These are phyloP conservation scores for Andrographis paniculata DNA, from an alignment of 305 asterid species.

Conservation along the genomic window DNA sequence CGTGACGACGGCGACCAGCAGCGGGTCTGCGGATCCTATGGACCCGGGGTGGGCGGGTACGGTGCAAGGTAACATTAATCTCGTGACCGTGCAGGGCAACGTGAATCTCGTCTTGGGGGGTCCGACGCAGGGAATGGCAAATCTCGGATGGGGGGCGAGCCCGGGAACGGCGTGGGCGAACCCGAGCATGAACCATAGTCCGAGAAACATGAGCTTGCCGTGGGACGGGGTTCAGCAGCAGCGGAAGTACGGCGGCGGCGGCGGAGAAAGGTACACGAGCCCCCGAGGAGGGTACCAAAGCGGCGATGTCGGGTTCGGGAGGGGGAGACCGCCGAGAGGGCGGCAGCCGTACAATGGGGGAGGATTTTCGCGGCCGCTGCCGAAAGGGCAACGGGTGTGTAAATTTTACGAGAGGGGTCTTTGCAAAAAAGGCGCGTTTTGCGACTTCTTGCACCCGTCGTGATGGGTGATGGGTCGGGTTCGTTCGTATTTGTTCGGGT, in stretches of 20 bases:
- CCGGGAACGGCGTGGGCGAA: conserved; percentile 46
- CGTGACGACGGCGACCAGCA: conserved; percentile 10
- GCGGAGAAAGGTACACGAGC: conserved; percentile 54
- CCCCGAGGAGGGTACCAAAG: conserved; percentile 72
- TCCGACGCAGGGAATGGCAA: conserved; percentile 42
- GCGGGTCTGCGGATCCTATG: conserved; percentile 28
- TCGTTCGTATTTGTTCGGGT: too few relatives aligned
- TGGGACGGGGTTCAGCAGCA: conserved; percentile 85
- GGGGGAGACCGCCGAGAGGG: conserved; percentile 62
- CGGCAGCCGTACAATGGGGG: conserved; percentile 42
- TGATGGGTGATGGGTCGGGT: too few relatives aligned
- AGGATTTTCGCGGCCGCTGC: conserved; percentile 54
- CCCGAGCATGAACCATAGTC: conserved; percentile 36
- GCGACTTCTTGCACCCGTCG: conserved; percentile 71
- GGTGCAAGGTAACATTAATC: conserved; percentile 51
- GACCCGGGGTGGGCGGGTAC: conserved; percentile 50
- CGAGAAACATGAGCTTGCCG: conserved; percentile 34
- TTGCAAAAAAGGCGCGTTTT: conserved; percentile 85
- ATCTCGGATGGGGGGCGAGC: conserved; percentile 46
- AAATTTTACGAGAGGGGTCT: conserved; percentile 86
- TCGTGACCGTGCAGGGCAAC: conserved; percentile 57
- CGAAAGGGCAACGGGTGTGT: conserved; percentile 75
- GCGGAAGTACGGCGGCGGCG: conserved; percentile 50
- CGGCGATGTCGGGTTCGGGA: conserved; percentile 35
- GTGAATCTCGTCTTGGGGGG: conserved; percentile 56